These are phyloP conservation scores for Silene noctiflora DNA, from an alignment of 179 eudicot genomes.

Conservation along the genomic window DNA sequence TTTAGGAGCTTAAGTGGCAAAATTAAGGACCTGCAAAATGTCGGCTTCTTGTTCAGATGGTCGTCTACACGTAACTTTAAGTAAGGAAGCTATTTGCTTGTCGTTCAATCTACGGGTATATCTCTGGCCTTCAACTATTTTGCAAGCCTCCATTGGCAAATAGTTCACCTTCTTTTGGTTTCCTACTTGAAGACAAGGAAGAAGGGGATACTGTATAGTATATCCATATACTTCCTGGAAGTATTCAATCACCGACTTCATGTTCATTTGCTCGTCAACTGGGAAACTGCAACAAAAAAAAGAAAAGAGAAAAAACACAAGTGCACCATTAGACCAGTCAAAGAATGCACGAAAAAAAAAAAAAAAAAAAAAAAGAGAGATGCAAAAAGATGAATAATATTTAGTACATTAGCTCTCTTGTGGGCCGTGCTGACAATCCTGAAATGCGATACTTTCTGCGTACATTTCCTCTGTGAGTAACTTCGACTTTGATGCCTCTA, in stretches of 20 bases:
- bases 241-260: conserved; percentile 83
- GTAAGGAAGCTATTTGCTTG: conserved; percentile 71
- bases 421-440: conserved; percentile 79
- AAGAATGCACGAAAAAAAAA: conserved; percentile 11
- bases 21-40: conserved; percentile 57
- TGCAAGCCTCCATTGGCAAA: conserved; percentile 96
- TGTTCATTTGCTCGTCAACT: conserved; percentile 73
- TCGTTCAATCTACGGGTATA: conserved; percentile 72
- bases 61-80: conserved; percentile 70
- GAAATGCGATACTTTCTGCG: conserved; percentile 77
- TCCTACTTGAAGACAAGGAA: conserved; percentile 89
- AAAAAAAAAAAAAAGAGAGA: neutral
- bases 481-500: conserved; percentile 82
- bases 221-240: conserved; percentile 80
- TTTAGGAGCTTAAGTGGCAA: too few species aligned
- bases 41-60: conserved; percentile 68
- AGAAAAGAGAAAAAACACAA: neutral
- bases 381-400: neutral
- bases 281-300: conserved; percentile 50
- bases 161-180: conserved; percentile 74
- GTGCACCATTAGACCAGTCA: conserved; percentile 6
- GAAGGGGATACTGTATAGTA: conserved; percentile 62
- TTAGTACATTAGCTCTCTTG: conserved; percentile 69
- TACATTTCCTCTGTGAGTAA: conserved; percentile 67
- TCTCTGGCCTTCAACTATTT: conserved; percentile 82